Conservation (phyloP, 352 stramenopile genomes). For the Peronospora belbahrii region DNA sequence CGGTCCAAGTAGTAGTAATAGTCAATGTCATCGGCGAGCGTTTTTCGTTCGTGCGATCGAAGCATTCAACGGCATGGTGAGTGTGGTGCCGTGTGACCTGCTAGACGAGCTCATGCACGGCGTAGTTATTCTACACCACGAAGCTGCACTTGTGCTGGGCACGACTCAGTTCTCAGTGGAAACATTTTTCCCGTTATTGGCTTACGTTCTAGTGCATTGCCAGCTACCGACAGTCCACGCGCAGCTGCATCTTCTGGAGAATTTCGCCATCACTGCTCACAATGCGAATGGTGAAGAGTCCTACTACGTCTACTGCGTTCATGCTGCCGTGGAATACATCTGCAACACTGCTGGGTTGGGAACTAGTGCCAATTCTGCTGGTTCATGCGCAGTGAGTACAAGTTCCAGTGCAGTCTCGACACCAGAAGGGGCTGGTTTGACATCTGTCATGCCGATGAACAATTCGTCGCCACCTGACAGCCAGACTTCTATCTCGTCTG, state of each 20-base stretch:
- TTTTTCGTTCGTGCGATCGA: conserved; percentile 65
- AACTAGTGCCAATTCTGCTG: not conserved
- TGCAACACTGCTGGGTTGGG: conserved; percentile 57
- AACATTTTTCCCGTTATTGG: conserved; percentile 80
- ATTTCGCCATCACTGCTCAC: conserved; percentile 68
- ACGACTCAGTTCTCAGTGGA: conserved; percentile 84
- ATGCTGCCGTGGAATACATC: conserved; percentile 76
- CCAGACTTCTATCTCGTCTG: conserved; percentile 10
- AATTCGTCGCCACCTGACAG: conserved; percentile 9
- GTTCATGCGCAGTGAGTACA: conserved; percentile 7
- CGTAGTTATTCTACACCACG: conserved; percentile 75
- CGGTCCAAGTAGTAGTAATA: conserved; percentile 7
- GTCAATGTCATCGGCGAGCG: conserved; percentile 27
- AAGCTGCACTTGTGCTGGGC: conserved; percentile 78
- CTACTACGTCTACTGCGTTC: conserved; percentile 87
- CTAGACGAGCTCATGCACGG: conserved; percentile 82
- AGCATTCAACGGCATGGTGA: conserved; percentile 74
- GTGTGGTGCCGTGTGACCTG: conserved; percentile 74
- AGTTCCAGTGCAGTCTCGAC: conserved; percentile 20
- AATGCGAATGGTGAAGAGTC: conserved; percentile 82
- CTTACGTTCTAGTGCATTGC: conserved; percentile 75
- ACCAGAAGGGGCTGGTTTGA: conserved; percentile 9
- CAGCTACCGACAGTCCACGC: conserved; percentile 64
- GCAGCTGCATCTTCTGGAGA: conserved; percentile 76
- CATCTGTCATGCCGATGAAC: conserved; percentile 18